Evolutionary conservation across 306 rosid genomes (phyloP), one percentile per base, ranked within the genome.

Genomic region (Gastrolobium bilobum): DNA sequence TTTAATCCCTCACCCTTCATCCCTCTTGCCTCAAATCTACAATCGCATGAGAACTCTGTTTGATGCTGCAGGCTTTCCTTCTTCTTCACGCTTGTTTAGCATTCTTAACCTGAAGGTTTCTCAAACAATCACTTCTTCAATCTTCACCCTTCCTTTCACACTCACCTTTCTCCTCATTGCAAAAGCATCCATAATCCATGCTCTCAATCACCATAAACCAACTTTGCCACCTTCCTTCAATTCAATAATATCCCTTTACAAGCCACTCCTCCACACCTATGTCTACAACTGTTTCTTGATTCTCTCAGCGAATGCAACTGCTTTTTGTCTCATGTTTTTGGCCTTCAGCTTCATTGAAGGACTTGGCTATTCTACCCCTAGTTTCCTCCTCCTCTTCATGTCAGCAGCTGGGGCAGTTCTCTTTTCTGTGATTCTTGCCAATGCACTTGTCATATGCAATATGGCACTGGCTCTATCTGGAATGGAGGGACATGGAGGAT

Each of bases 391-490:
- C 34, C 83, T 91, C 47, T 80, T 91, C 62, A 60, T 91, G 13
- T 95, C 98, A n/a, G 90, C 86, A 1, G 20, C 84, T 2, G 98
- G 98, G 69, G 97, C 89, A 8, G 83, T 92, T 83, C 63, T 92
- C n/a, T 95, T 92, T 68, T 92, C 99, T n/a, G 80, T 92, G 53
- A 87, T 89, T 46, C 91, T 95, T 42, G 97, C 99, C 50, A 92
- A 95, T 77, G 87, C 91, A 31, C 86, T 95, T 77, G 82, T 92
- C 26, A 80, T 92, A 5, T 82, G 91, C 86, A 95, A 86, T 52
- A 57, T 92, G 82, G 93, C 97, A 7, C 54, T 88, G 73, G 90
- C 89, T 76, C 69, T 91, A 10, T 91, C 99, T 0, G 99, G 90
- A 7, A 81, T 87, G 79, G 97, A 92, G 59, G 86, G 76, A 47